phyloP scores from a whole-genome alignment of 345 rosid species.

The Eucalyptus regnans region DNA sequence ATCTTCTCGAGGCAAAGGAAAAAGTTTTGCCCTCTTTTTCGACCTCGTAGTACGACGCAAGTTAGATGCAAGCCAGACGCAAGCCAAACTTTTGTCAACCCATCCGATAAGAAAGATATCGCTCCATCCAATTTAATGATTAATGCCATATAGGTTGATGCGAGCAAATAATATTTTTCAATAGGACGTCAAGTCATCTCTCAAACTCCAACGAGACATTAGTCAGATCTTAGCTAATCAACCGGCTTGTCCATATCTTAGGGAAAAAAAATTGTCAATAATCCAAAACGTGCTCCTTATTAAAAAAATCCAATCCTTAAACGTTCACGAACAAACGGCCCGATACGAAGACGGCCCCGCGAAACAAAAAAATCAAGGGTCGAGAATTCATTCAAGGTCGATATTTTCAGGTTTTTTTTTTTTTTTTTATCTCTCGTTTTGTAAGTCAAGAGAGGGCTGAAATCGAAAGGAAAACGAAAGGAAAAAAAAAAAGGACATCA shows the following conservation, averaged over 20 bases:
- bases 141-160: background rate
- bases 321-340: background rate
- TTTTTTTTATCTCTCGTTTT: too few species aligned
- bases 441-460: too few species aligned
- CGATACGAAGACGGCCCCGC: fast-evolving
- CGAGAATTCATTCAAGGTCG: too few species aligned
- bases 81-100: background rate
- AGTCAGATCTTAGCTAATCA: background rate
- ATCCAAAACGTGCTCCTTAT: background rate
- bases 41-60: background rate
- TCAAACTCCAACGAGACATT: background rate
- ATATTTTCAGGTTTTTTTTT: too few species aligned
- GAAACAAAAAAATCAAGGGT: too few species aligned
- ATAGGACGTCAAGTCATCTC: background rate
- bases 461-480: too few species aligned
- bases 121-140: background rate
- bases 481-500: background rate
- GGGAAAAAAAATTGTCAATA: background rate
- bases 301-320: background rate
- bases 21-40: background rate
- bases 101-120: background rate
- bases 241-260: background rate
- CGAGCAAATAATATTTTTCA: background rate
- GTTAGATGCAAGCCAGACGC: background rate
- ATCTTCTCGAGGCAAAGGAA: background rate